phyloP scores from a whole-genome alignment of 106 monocot species.

The Dioscorea zingiberensis region DNA sequence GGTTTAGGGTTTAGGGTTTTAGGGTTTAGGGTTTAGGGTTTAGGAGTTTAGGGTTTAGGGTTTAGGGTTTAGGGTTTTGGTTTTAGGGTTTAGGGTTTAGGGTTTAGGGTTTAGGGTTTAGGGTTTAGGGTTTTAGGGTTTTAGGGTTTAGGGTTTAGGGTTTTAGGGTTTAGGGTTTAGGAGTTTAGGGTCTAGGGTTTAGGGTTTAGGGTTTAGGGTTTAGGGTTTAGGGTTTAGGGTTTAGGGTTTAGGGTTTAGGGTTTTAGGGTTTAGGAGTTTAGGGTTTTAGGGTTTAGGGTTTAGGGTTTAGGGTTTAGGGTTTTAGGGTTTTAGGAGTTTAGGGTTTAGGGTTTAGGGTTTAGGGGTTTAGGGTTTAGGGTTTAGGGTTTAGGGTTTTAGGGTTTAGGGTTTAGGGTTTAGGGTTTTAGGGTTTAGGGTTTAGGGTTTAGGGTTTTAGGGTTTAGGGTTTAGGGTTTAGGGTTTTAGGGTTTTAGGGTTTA shows the following conservation, averaged over 20 bases:
- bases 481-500: conserved; percentile 24
- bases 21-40: neutral
- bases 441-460: conserved; percentile 31
- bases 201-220: conserved; percentile 25
- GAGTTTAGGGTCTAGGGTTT: conserved; percentile 22
- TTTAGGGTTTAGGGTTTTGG: conserved; percentile 29
- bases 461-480: conserved; percentile 35
- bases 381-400: conserved; percentile 20
- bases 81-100: conserved; percentile 21
- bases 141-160: conserved; percentile 34
- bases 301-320: conserved; percentile 13
- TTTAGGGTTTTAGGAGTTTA: conserved; percentile 13
- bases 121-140: conserved; percentile 33
- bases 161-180: conserved; percentile 22
- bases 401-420: conserved; percentile 5
- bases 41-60: conserved; percentile 23
- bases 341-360: conserved; percentile 18
- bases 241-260: conserved; percentile 25
- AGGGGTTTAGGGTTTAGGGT: conserved; percentile 25
- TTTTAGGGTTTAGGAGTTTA: conserved; percentile 22
- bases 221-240: conserved; percentile 22
- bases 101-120: conserved; percentile 8
- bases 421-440: conserved; percentile 24
- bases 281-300: conserved; percentile 15
- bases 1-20: conserved; percentile 20